phyloP scores from a whole-genome alignment of 1,284 basidiomycete species.

The Gymnopus androsaceus region DNA sequence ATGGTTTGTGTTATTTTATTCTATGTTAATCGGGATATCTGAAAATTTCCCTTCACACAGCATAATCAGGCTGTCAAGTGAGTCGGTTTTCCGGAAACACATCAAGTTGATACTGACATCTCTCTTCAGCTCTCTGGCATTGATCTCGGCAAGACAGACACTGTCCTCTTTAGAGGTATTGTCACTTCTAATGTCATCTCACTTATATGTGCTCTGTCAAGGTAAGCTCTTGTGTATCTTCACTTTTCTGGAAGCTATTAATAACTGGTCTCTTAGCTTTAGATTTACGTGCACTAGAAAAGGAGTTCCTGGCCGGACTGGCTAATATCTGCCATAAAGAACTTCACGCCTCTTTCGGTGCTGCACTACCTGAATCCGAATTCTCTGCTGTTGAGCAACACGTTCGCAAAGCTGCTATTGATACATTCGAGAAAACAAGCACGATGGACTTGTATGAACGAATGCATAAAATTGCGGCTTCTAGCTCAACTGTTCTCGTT shows the following conservation, averaged over 20 bases:
- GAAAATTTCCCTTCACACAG: conserved; percentile 57
- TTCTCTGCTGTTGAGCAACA: conserved; percentile 30
- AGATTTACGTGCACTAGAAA: conserved; percentile 73
- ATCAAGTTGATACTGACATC: conserved; percentile 14
- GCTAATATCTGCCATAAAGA: conserved; percentile 53
- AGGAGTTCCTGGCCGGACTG: conserved; percentile 59
- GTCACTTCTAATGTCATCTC: conserved; percentile 71
- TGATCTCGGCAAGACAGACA: conserved; percentile 80
- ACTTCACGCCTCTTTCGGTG: conserved; percentile 48
- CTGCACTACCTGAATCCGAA: conserved; percentile 37
- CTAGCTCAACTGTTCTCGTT: conserved; percentile 59
- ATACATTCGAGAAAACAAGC: conserved; percentile 64
- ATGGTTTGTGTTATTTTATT: conserved; percentile 6
- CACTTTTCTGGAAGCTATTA: not conserved
- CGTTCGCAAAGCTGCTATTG: conserved; percentile 44
- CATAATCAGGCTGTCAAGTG: conserved; percentile 87
- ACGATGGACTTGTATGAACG: conserved; percentile 69
- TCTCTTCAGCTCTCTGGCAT: conserved; percentile 66
- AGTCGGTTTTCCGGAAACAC: conserved; percentile 28
- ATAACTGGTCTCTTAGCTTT: conserved; percentile 45
- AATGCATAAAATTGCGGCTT: conserved; percentile 66
- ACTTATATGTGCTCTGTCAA: conserved; percentile 79
- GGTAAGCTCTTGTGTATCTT: conserved; percentile 30
- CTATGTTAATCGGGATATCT: not conserved
- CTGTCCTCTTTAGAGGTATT: conserved; percentile 76